Percentiles rank a stretch among this genome's conserved stretches.
phyloP scores from a whole-genome alignment of 148 eudicot species.

The Arbutus unedo region DNA sequence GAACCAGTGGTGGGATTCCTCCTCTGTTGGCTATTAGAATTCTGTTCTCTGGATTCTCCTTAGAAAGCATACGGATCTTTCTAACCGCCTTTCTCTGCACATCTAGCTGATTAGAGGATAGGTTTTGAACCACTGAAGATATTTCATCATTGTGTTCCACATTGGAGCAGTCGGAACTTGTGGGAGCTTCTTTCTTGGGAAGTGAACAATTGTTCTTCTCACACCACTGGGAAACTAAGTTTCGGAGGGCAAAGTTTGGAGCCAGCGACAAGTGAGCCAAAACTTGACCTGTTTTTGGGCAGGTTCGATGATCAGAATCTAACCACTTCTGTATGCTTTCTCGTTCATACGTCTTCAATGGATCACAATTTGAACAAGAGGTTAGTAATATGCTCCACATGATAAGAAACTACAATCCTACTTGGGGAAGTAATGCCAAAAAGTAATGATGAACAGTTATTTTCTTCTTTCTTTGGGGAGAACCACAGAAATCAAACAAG shows the following conservation, averaged over 20 bases:
- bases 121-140: conserved; percentile 36
- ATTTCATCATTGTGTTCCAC: conserved; percentile 32
- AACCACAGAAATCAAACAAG: background rate
- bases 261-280: conserved; percentile 52
- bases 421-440: background rate
- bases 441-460: background rate
- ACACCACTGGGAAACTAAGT: conserved; percentile 74
- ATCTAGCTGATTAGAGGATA: conserved; percentile 47
- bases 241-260: conserved; percentile 73
- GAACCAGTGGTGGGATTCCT: conserved; percentile 67
- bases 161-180: conserved; percentile 21
- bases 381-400: background rate
- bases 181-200: conserved; percentile 25
- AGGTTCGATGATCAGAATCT: conserved; percentile 29
- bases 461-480: background rate
- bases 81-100: conserved; percentile 56
- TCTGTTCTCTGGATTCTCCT: conserved; percentile 64
- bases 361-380: conserved; percentile 3
- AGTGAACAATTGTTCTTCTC: conserved; percentile 56
- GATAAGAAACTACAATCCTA: background rate
- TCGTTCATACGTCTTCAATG: conserved; percentile 64
- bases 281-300: conserved; percentile 32
- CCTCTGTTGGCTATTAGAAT: conserved; percentile 53
- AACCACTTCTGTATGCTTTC: conserved; percentile 66
- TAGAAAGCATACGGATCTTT: conserved; percentile 63